Base-by-base conservation (phyloP, 768 basidiomycete genomes). In the Gloeopeniophorella convolvens region DNA sequence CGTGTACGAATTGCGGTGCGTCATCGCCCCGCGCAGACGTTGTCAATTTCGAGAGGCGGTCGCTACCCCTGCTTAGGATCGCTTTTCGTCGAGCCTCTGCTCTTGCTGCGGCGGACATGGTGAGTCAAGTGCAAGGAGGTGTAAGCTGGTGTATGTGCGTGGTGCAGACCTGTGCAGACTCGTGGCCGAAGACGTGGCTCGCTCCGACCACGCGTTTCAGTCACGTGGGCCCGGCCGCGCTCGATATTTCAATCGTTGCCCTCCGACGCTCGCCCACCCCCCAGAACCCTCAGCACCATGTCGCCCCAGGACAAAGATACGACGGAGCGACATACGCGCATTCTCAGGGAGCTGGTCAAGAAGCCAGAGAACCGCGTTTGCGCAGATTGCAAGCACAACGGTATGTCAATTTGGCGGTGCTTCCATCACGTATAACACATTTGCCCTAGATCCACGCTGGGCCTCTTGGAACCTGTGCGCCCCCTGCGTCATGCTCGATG, bases 381-480 rank as follows among this genome's bases (percentile, higher is more conserved):
- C 57, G 91, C 90, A 1, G 95, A 99, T 63, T 99, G 95, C 74
- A 95, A 96, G 66, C 83, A 89, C 54, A 94, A 96, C 66, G 95
- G 94, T 89, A 59, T 30, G 82, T 68, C n/a, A 26, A 16, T 21
- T 32, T 36, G n/a, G 28, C 23, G 5, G 4, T 12, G 16, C 4
- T 8, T 36, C 31, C 13, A 9, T 10, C 40, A 45, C 47, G 5
- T 51, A 37, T 55, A 47, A 37, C 48, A 43, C 21, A 34, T 35
- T 33, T 21, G n/a, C 42, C 12, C 13, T 57, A 96, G 94, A 98
- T 74, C 90, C 95, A 36, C 78, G 95, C 60, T 99, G 95, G 95
- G 95, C 95, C 35, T 92, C 91, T 7, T 96, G 93, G 88, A 98
- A 97, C 66, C 68, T 97, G 88, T 91, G 63, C 57, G 82, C 62